A percentile compares a stretch with the other conserved stretches of the same genome.
Evolutionary conservation across 1,284 basidiomycete species (phyloP).

Genomic region (Neotropicomus parvogracilis): DNA sequence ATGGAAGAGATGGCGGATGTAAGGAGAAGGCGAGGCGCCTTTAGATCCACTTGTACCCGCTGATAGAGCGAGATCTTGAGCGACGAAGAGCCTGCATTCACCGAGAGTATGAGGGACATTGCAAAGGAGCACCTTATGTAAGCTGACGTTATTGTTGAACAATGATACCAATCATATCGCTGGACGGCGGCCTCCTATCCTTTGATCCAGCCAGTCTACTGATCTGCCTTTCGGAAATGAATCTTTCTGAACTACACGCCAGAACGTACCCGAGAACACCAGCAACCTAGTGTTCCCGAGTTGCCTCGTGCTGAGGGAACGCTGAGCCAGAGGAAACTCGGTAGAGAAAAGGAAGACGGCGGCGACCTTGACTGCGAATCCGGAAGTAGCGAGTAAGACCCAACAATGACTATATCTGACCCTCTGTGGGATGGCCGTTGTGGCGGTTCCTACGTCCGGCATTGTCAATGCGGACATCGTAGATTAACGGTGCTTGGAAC

Average conservation of each 20-base stretch:
- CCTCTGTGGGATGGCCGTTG: slow-evolving; percentile 26
- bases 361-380: slow-evolving; percentile 32
- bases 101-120: slow-evolving; percentile 50
- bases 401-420: slow-evolving; percentile 26
- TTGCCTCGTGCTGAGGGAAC: slow-evolving; percentile 4
- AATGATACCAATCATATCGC: no score
- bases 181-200: no score
- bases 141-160: no score
- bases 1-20: slow-evolving; percentile 55
- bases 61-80: slow-evolving; percentile 71
- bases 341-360: slow-evolving; percentile 24
- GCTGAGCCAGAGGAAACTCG: neutral
- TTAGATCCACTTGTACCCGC: slow-evolving; percentile 19
- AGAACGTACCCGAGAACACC: no score
- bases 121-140: neutral
- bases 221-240: no score
- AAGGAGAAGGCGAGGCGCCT: slow-evolving; percentile 43
- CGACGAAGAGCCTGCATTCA: slow-evolving; percentile 73
- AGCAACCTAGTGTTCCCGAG: neutral
- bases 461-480: slow-evolving; percentile 22
- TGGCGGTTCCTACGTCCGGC: slow-evolving; percentile 33
- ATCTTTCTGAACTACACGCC: slow-evolving; percentile 17
- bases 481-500: slow-evolving; percentile 23
- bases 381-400: slow-evolving; percentile 29
- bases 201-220: no score